phyloP scores from a whole-genome alignment of 2,329 filamentous ascomycete species.

The Colletotrichum magnum region DNA sequence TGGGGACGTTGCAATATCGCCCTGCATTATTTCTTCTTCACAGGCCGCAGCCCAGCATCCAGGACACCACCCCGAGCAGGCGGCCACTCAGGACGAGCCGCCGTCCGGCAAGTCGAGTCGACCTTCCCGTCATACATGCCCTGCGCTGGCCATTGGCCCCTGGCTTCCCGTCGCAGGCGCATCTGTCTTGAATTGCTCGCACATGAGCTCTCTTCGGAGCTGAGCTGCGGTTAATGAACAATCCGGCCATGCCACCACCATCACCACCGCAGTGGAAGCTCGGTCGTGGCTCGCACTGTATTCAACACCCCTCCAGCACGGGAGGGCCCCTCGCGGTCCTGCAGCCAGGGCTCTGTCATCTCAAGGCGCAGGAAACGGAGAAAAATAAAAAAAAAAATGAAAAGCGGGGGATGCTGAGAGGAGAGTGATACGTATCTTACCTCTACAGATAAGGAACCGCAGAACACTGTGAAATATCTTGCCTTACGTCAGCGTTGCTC shows the following conservation, averaged over 20 bases:
- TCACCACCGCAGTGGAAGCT: background rate
- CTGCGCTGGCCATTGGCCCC: conserved; percentile 3
- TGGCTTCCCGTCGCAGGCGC: conserved; percentile 1
- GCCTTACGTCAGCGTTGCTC: background rate
- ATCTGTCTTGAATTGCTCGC: conserved; percentile 21
- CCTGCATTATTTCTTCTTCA: conserved; percentile 22
- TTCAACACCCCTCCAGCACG: background rate
- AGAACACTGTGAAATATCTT: background rate
- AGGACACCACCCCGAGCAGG: conserved; percentile 11
- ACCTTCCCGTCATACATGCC: conserved; percentile 2
- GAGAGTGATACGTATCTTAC: conserved; percentile 2
- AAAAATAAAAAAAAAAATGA: background rate
- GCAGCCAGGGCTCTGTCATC: conserved; percentile 24
- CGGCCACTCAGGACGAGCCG: conserved; percentile 12
- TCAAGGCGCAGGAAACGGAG: conserved; percentile 10
- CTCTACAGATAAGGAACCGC: no score
- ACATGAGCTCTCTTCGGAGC: background rate
- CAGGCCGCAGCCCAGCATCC: conserved; percentile 10
- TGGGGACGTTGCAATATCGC: conserved; percentile 14
- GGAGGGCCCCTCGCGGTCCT: conserved; percentile 14
- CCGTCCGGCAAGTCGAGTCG: conserved; percentile 21
- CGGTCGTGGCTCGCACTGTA: background rate
- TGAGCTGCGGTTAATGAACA: no score
- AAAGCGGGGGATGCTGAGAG: conserved; percentile 2
- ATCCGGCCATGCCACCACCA: no score